These are phyloP conservation scores for Porogramme epimiltina DNA, from an alignment of 1,284 basidiomycete genomes.

Conservation along the genomic window DNA sequence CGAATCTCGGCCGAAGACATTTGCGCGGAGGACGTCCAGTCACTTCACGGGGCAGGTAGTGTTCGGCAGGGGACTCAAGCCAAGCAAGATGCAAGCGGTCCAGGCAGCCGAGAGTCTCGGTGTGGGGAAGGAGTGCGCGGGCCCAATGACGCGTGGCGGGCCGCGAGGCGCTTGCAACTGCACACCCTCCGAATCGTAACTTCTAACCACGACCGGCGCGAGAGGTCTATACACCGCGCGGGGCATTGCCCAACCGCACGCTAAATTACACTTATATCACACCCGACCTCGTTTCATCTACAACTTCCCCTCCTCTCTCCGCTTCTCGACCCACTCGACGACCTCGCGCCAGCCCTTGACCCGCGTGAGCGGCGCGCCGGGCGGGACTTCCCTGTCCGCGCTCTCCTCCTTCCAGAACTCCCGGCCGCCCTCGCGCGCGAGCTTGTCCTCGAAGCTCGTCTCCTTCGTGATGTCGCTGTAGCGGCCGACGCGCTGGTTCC, in stretches of 20 bases:
- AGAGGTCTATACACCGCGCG: too few relatives aligned
- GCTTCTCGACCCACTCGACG: slow-evolving; percentile 47
- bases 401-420: slow-evolving; percentile 63
- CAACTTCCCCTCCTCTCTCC: slow-evolving; percentile 29
- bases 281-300: background rate
- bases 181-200: too few relatives aligned
- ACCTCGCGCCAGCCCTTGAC: slow-evolving; percentile 61
- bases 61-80: too few relatives aligned
- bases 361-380: slow-evolving; percentile 45
- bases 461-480: slow-evolving; percentile 50
- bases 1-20: slow-evolving; percentile 58
- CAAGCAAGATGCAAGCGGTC: too few relatives aligned
- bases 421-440: slow-evolving; percentile 47
- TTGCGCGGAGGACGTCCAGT: background rate
- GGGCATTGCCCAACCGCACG: too few relatives aligned
- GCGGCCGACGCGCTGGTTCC: slow-evolving; percentile 62
- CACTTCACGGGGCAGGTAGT: too few relatives aligned
- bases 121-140: background rate
- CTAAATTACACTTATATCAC: too few relatives aligned
- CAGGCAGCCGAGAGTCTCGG: background rate
- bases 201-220: too few relatives aligned
- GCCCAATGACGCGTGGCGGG: background rate
- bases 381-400: slow-evolving; percentile 39
- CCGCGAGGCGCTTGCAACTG: too few relatives aligned
- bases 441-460: slow-evolving; percentile 59